A percentile compares a stretch with the other conserved stretches of the same genome.
Evolutionary conservation across 1,139 yeast genomes (phyloP).

Genomic region (Candida smagusa): DNA sequence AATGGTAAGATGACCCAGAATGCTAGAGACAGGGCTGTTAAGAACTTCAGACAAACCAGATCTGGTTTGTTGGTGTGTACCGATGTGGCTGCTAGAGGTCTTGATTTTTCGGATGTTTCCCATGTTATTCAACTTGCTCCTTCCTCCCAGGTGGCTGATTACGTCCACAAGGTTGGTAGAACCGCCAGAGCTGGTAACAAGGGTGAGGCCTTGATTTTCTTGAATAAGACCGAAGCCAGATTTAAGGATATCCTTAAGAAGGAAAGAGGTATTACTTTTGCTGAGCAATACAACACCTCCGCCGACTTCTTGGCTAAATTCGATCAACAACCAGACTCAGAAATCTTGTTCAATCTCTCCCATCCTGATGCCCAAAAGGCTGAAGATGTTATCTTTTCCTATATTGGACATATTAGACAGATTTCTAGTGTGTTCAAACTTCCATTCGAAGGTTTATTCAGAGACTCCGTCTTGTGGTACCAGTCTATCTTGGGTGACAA

Average conservation of each 20-base stretch:
- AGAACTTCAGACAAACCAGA: slow-evolving; percentile 47
- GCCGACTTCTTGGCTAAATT: slow-evolving; percentile 6
- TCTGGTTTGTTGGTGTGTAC: slow-evolving; percentile 88
- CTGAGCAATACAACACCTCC: slow-evolving; percentile 25
- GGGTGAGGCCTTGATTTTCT: slow-evolving; percentile 62
- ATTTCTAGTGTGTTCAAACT: slow-evolving; percentile 7
- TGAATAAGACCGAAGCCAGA: slow-evolving; percentile 46
- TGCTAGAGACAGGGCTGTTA: slow-evolving; percentile 57
- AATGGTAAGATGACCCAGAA: slow-evolving; percentile 75
- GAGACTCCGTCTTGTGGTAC: slow-evolving; percentile 9
- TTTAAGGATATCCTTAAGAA: slow-evolving; percentile 43
- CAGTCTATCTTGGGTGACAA: slow-evolving; percentile 6
- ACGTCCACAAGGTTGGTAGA: slow-evolving; percentile 96
- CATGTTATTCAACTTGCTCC: slow-evolving; percentile 98
- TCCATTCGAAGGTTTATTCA: slow-evolving; percentile 9
- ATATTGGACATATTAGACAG: slow-evolving; percentile 8
- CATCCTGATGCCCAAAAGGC: slow-evolving; percentile 11
- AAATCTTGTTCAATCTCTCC: slow-evolving; percentile 10
- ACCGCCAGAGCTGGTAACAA: slow-evolving; percentile 92
- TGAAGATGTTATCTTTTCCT: slow-evolving; percentile 11
- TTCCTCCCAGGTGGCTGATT: slow-evolving; percentile 65
- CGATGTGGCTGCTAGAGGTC: slow-evolving; percentile 97
- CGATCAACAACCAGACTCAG: slow-evolving; percentile 8
- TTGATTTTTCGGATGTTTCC: slow-evolving; percentile 95
- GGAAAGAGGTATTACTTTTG: slow-evolving; percentile 50